Evolutionary conservation across 179 eudicot genomes (phyloP), one percentile per base, ranked within the genome.

Genomic region (Amaranthus tricolor): DNA sequence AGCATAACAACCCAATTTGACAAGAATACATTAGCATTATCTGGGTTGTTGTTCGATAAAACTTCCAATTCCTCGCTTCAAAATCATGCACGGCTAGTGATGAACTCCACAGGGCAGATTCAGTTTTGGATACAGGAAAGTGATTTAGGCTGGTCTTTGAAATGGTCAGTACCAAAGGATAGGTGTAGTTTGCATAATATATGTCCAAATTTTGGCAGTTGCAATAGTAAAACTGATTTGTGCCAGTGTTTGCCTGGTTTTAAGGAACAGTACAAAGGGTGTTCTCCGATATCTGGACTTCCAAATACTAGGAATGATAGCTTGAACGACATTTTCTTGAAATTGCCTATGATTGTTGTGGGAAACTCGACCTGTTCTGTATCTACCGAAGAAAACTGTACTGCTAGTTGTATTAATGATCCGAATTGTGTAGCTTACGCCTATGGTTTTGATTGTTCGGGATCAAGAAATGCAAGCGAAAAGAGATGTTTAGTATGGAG

Each of bases 181-280:
- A 59, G 63, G 71, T 70, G 65, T 70, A 74, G 75, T 73, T 19
- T 11, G n/a, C 15, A 54, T 21, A 48, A 62, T 17, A 14, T 19
- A 0, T 86, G 89, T 75, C 83, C 85, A 10, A 14, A 66, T 49
- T 63, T 78, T 70, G 80, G 78, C 15, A 68, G 68, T 55, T 86
- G 86, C 62, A 75, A 76, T 68, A 70, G 61, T 12, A 19, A 63
- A 15, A 57, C 20, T 10, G 11, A 49, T 16, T 13, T 20, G 16
- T 85, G 88, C 67, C 63, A 50, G 24, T 83, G 88, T 54, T 76
- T 78, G 71, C 75, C 75, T 7, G 88, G 86, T 5, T 85, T 78
- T 49, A 10, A 6, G 9, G 10, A 1, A 9, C 48, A 53, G 17
- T 85, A 84, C 86, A 67, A 31, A 51, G 88, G 88, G 7, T 85